Conservation (phyloP, 352 stramenopile genomes). For the Phytophthora tubulina region DNA sequence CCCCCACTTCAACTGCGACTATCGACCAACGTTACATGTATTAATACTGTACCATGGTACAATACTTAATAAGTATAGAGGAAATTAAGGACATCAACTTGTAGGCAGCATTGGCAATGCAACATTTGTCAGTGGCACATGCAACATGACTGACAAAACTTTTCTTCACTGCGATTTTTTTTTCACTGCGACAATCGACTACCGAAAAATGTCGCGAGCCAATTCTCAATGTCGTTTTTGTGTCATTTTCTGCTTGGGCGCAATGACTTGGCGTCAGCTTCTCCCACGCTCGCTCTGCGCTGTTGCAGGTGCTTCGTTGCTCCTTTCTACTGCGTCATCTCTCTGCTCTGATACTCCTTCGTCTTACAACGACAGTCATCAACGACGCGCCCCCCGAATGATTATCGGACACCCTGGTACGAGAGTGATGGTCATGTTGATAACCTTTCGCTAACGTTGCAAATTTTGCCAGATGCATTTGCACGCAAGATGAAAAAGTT, state of each 20-base stretch:
- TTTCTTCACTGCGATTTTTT: slow-evolving; percentile 11
- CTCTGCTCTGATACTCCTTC: slow-evolving; percentile 6
- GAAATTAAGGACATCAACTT: slow-evolving; percentile 14
- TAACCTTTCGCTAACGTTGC: neutral
- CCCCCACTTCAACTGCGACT: too few species aligned
- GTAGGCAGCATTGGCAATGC: neutral
- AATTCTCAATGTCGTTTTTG: slow-evolving; percentile 2
- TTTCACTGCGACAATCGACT: slow-evolving; percentile 29
- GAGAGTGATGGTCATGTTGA: slow-evolving; percentile 2
- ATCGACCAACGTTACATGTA: too few species aligned
- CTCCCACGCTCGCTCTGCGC: slow-evolving; percentile 10
- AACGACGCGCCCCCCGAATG: slow-evolving; percentile 30
- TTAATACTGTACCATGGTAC: too few species aligned
- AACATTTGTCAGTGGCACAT: neutral
- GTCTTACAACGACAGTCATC: slow-evolving; percentile 27
- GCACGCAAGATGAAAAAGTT: slow-evolving; percentile 80
- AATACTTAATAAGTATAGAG: neutral
- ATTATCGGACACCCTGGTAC: slow-evolving; percentile 36
- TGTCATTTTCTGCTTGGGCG: slow-evolving; percentile 10
- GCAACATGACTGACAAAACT: neutral
- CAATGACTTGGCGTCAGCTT: slow-evolving; percentile 28
- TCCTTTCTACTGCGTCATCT: slow-evolving; percentile 3
- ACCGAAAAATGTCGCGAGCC: slow-evolving; percentile 11
- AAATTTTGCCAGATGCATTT: slow-evolving; percentile 57
- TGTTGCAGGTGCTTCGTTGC: slow-evolving; percentile 15